Conservation (phyloP, 371 early-diverging fungal genomes). For the Capniomyces stellatus region DNA sequence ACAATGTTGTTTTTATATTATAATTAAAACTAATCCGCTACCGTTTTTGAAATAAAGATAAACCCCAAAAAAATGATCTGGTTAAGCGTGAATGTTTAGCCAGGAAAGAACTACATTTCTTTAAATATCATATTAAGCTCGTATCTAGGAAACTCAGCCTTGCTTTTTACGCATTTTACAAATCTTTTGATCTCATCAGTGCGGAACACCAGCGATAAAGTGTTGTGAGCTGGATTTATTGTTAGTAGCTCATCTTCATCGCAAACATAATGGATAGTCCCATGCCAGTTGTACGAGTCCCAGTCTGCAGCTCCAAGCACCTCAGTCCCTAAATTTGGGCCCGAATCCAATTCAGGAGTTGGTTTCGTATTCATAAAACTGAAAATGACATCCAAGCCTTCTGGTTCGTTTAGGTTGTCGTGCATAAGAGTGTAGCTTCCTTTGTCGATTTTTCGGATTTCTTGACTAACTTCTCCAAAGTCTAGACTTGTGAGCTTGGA, state of each 20-base stretch:
- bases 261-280: constrained; percentile 34
- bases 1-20: background rate
- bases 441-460: constrained; percentile 30
- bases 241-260: constrained; percentile 31
- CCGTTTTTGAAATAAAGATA: too few relatives aligned
- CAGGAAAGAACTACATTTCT: constrained; percentile 1
- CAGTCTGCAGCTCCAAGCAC: constrained; percentile 11
- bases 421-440: constrained; percentile 39
- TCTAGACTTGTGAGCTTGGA: constrained; percentile 18
- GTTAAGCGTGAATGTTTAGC: too few relatives aligned
- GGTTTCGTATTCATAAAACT: constrained; percentile 22
- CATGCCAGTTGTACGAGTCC: constrained; percentile 28
- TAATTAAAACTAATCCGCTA: background rate
- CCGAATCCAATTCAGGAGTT: too few relatives aligned
- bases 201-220: constrained; percentile 30
- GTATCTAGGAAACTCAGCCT: constrained; percentile 17
- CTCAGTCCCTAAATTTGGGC: background rate
- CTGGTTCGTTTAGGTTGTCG: constrained; percentile 32
- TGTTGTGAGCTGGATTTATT: constrained; percentile 28
- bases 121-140: constrained; percentile 20
- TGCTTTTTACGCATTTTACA: constrained; percentile 28
- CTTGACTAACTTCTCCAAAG: constrained; percentile 5
- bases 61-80: too few relatives aligned
- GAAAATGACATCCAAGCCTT: constrained; percentile 32
- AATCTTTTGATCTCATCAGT: constrained; percentile 33